Conservation (phyloP, 805 yeast species). For the Yarrowia deformans region DNA sequence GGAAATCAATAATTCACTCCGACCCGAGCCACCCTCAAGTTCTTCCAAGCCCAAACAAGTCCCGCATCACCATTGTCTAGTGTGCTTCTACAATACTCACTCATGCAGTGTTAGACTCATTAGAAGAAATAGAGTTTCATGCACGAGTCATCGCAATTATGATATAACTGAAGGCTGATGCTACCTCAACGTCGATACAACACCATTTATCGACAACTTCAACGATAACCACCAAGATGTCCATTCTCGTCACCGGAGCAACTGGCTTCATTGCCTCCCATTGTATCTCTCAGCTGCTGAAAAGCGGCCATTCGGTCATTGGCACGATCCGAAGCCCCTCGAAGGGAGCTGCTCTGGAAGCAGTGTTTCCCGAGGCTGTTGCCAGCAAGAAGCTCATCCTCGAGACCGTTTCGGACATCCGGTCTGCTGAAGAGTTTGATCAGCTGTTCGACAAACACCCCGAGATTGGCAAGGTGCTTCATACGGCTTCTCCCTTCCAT, state of each 20-base stretch:
- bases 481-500: slow-evolving; percentile 55
- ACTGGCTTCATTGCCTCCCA: slow-evolving; percentile 58
- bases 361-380: slow-evolving; percentile 40
- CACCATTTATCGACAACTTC: too few relatives aligned
- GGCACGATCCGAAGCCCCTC: slow-evolving; percentile 58
- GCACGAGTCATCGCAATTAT: slow-evolving; percentile 14
- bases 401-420: slow-evolving; percentile 49
- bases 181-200: too few relatives aligned
- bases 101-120: slow-evolving; percentile 15
- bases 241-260: slow-evolving; percentile 56
- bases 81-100: not conserved
- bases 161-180: not conserved
- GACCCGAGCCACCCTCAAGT: not conserved
- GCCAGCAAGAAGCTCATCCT: slow-evolving; percentile 46
- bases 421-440: slow-evolving; percentile 54
- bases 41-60: not conserved
- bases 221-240: not conserved
- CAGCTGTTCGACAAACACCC: slow-evolving; percentile 57
- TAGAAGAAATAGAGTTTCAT: too few relatives aligned
- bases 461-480: slow-evolving; percentile 50
- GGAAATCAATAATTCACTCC: not conserved
- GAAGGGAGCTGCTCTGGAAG: slow-evolving; percentile 52
- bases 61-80: not conserved
- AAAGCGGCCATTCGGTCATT: slow-evolving; percentile 54
- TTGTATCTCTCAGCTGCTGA: slow-evolving; percentile 52